Base-by-base conservation (phyloP, 768 basidiomycete genomes). In the Boletus huronensis region DNA sequence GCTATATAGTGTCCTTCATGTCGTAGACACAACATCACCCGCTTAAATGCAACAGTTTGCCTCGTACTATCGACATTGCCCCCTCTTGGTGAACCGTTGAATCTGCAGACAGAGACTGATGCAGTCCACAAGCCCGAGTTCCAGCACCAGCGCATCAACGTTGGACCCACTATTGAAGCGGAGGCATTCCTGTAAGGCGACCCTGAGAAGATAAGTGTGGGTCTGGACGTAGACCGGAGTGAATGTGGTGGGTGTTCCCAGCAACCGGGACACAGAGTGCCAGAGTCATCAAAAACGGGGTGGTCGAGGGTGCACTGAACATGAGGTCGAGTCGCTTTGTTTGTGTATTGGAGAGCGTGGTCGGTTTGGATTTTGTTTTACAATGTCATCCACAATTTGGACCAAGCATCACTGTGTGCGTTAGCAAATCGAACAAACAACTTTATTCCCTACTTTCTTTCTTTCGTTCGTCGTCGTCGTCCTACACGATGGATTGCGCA, bases 301-400 rank as follows among this genome's bases (percentile, higher is more conserved):
- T 11, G 32, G 11, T 0, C 14, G 11, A n/a, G 6, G 9, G 10
- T 43, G 25, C 13, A 23, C 0, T 23, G 42, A 45, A 16, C 21
- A 34, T 25, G 21, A 8, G 11, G 17, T 59, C 55, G 54, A 26
- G 25, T 63, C 54, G 55, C 71, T 70, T 70, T 70, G 70, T 70
- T 72, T 72, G 70, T 70, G 70, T 70, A 72, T 70, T 70, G 69
- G 70, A 72, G 69, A 72, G 69, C 70, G 71, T 70, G 70, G 69
- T 71, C 64, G 70, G 71, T 70, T 70, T 70, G 70, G 70, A 72
- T 76, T 76, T 83, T 88, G 85, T 87, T 84, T 85, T 85, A 82
- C 77, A 75, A 74, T 83, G 84, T 85, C 83, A 79, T 85, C 75
- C 70, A 80, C 73, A 75, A 82, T 87, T 87, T 87, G 85, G 79